phyloP scores from a whole-genome alignment of 805 yeast genomes.

The Cyberlindnera mycetangii region DNA sequence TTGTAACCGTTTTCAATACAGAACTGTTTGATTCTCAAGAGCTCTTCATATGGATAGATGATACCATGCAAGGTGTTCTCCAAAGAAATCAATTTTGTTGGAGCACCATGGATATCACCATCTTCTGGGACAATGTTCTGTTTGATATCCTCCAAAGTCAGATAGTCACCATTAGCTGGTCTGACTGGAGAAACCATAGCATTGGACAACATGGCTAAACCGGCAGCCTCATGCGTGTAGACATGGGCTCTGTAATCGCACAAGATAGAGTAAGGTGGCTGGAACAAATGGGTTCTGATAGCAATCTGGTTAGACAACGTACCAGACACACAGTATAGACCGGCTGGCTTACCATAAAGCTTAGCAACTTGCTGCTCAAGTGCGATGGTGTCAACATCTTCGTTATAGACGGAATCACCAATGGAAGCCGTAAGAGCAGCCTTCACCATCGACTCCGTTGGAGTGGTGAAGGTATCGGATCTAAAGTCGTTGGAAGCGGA shows the following conservation, averaged over 20 bases:
- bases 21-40: slow-evolving; percentile 66
- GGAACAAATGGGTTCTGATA: slow-evolving; percentile 66
- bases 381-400: slow-evolving; percentile 66
- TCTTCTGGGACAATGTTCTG: slow-evolving; percentile 64
- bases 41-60: slow-evolving; percentile 76
- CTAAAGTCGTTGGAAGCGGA: slow-evolving; percentile 50
- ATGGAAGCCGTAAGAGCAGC: slow-evolving; percentile 55
- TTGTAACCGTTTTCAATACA: slow-evolving; percentile 56
- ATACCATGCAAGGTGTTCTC: slow-evolving; percentile 90
- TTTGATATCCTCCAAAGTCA: slow-evolving; percentile 78
- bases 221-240: slow-evolving; percentile 85
- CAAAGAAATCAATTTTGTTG: slow-evolving; percentile 78
- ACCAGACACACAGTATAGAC: slow-evolving; percentile 84
- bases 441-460: slow-evolving; percentile 68
- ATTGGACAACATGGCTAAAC: slow-evolving; percentile 83
- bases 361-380: slow-evolving; percentile 64
- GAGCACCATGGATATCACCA: slow-evolving; percentile 85
- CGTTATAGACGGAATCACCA: slow-evolving; percentile 88
- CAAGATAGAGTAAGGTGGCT: slow-evolving; percentile 80
- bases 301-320: slow-evolving; percentile 90
- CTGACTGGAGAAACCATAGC: slow-evolving; percentile 86
- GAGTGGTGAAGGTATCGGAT: slow-evolving; percentile 90
- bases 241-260: slow-evolving; percentile 89
- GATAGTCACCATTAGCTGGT: slow-evolving; percentile 71
- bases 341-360: slow-evolving; percentile 78